Evolutionary conservation across 2,329 filamentous ascomycete species (phyloP), one percentile per base, ranked within the genome.

Genomic region (Dactylellina cionopaga): DNA sequence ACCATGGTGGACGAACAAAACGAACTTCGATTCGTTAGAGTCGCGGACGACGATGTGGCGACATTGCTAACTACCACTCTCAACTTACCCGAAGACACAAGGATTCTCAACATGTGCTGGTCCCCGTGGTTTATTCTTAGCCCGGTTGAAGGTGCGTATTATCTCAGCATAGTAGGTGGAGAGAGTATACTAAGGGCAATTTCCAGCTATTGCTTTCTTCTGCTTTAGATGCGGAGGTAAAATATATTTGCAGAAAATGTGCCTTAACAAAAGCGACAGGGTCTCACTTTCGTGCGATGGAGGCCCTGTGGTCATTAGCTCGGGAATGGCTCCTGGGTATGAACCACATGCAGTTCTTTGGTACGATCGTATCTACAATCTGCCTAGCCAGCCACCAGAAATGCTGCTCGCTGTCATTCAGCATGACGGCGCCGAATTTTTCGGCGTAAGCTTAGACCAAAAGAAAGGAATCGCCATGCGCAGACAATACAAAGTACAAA

Each of bases 1-100:
- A 60, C 68, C 2, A 72, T 72, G 68, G 59, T 65, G 22, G 46
- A 72, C 25, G 68, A 72, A 15, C 25, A 46, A 10, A 72, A 72
- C 13, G 68, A 65, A 22, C 27, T 72, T 5, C 29, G 44, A 1
- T 72, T 72, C 17, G 31, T 72, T n/a, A 72, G 65, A 46, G 46
- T 72, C 11, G 39, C 60, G 3, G 54, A 59, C 33, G 37, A 60
- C n/a, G 68, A 72, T 44, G 59, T 72, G 17, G 59, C 59, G 31
- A 49, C 51, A 2, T 29, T 72, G 6, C 39, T 72, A 5, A 55
- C 54, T 13, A 49, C 13, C 9, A 65, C 27, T 3, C 44, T 59
- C 2, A 13, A 37, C 2, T 22, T 72, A 1, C 44, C 51, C 0
- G 59, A 65, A 15, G 59, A 27, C 39, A 41, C 59, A 0, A 52